Conservation (phyloP, 2,329 filamentous ascomycete species). For the Macrophomina phaseolina region DNA sequence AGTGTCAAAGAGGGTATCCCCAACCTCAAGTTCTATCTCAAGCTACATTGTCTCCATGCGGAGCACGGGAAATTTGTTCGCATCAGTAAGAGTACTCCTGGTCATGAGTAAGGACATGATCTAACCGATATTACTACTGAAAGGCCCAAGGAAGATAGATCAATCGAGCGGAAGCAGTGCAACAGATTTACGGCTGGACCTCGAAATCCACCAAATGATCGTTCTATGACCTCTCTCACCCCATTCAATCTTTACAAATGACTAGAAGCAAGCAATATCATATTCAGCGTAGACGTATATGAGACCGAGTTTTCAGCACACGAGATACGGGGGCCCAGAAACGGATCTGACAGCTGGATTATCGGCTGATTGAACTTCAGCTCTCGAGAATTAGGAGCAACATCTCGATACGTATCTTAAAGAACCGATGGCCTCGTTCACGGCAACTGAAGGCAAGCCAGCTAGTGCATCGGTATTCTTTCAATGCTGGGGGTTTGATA, state of each 20-base stretch:
- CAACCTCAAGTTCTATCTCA: slow-evolving; percentile 36
- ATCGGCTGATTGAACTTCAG: not conserved
- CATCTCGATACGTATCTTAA: not conserved
- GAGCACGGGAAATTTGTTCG: slow-evolving; percentile 43
- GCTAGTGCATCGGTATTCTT: not conserved
- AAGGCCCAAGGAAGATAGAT: slow-evolving; percentile 41
- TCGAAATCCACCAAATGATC: slow-evolving; percentile 39
- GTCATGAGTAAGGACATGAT: not conserved
- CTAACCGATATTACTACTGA: not conserved
- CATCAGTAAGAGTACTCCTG: slow-evolving; percentile 32
- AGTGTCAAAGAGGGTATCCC: slow-evolving; percentile 33
- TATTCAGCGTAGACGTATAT: slow-evolving; percentile 37
- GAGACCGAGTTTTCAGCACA: slow-evolving; percentile 42
- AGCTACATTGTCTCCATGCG: slow-evolving; percentile 36
- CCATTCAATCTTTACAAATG: slow-evolving; percentile 35
- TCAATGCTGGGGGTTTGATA: slow-evolving; percentile 56
- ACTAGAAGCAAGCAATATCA: slow-evolving; percentile 40
- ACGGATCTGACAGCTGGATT: not conserved
- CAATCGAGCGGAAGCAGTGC: slow-evolving; percentile 38
- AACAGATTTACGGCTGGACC: slow-evolving; percentile 38
- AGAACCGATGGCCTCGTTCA: not conserved
- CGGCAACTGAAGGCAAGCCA: not conserved
- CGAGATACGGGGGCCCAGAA: not conserved
- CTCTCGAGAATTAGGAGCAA: slow-evolving; percentile 6
- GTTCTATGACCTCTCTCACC: slow-evolving; percentile 35